Percentiles rank a stretch among this genome's conserved stretches.
Evolutionary conservation across 306 rosid genomes (phyloP).

Genomic region (Amphicarpaea edgeworthii): DNA sequence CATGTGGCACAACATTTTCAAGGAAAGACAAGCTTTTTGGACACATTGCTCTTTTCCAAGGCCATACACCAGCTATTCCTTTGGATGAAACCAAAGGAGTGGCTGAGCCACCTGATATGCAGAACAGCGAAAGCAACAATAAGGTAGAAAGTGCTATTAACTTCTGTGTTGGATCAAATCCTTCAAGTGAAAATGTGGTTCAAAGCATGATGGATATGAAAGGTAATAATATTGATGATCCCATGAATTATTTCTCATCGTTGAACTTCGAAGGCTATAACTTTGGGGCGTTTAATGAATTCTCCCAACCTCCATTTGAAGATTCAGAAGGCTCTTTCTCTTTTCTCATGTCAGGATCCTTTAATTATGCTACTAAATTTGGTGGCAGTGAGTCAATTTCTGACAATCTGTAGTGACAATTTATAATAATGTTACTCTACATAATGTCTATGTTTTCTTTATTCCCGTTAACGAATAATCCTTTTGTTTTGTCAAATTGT

Average conservation of each 20-base stretch:
- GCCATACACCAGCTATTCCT: conserved; percentile 97
- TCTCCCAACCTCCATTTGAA: conserved; percentile 84
- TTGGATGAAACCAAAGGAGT: conserved; percentile 69
- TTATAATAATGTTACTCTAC: conserved; percentile 40
- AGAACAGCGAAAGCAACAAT: conserved; percentile 54
- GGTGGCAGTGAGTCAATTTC: conserved; percentile 65
- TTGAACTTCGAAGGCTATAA: conserved; percentile 79
- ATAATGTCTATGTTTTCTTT: conserved; percentile 37
- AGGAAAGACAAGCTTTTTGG: conserved; percentile 99
- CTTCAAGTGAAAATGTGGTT: conserved; percentile 54
- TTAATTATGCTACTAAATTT: conserved; percentile 65
- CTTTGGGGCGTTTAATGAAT: conserved; percentile 84
- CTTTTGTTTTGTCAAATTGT: conserved; percentile 47
- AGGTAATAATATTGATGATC: conserved; percentile 73
- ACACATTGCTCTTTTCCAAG: conserved; percentile 96
- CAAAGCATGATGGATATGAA: conserved; percentile 65
- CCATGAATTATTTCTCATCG: conserved; percentile 76
- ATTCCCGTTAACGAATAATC: conserved; percentile 42
- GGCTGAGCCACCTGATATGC: conserved; percentile 51
- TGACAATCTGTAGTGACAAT: conserved; percentile 49
- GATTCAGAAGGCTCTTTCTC: conserved; percentile 81
- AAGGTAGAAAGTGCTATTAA: conserved; percentile 59
- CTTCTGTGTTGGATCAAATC: conserved; percentile 67
- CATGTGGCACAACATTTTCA: conserved; percentile 99
- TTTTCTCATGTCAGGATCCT: conserved; percentile 73